These are phyloP conservation scores for Penicillium sp. DNA, from an alignment of 2,329 filamentous ascomycete species.

Conservation along the genomic window DNA sequence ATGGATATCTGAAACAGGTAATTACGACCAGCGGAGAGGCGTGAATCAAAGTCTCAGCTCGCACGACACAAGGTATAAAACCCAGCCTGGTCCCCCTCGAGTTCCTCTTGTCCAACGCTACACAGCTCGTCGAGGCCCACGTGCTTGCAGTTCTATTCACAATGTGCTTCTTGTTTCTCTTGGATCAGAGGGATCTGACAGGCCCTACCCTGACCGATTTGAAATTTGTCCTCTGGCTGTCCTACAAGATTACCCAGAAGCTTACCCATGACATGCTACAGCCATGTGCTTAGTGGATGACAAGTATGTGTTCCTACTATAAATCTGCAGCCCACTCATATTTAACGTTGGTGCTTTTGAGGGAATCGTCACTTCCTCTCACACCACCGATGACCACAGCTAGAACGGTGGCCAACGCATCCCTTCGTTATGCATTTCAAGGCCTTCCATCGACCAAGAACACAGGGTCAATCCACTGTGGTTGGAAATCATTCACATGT, in stretches of 20 bases:
- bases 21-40: neutral
- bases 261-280: constrained; percentile 3
- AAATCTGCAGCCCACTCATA: neutral
- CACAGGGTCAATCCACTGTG: neutral
- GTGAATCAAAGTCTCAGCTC: neutral
- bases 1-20: neutral
- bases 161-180: constrained; percentile 2
- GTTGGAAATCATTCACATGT: neutral
- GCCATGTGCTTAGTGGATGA: neutral
- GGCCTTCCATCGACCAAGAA: neutral
- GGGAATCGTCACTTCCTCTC: too few species aligned
- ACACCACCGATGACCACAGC: neutral
- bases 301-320: neutral
- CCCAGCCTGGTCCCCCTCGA: neutral
- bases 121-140: constrained; percentile 2
- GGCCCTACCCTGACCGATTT: constrained; percentile 2
- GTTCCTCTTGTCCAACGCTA: neutral
- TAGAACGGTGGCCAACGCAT: neutral
- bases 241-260: constrained; percentile 14
- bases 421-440: neutral
- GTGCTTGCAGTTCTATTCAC: constrained; percentile 2
- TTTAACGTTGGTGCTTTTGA: too few species aligned
- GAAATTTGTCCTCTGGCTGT: constrained; percentile 16
- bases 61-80: neutral
- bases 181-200: neutral